Evolutionary conservation across 108 stramenopile species (phyloP).

Genomic region (Nitzschia putrida): DNA sequence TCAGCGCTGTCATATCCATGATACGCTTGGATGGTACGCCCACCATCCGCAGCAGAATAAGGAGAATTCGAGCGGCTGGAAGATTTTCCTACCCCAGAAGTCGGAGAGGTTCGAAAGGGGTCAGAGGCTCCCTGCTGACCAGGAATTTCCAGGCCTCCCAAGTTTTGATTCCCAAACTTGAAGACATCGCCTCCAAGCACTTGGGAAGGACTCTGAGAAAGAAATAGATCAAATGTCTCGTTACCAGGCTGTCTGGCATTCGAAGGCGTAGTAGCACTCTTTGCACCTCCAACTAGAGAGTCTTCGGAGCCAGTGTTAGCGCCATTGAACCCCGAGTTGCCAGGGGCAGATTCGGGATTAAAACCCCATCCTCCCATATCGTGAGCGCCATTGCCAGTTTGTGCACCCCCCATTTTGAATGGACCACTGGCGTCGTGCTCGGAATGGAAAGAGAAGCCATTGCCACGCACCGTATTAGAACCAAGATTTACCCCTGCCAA

Average conservation of each 20-base stretch:
- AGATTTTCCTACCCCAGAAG: conserved; percentile 43
- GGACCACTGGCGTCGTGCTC: conserved; percentile 27
- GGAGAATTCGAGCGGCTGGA: conserved; percentile 63
- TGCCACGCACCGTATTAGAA: conserved; percentile 15
- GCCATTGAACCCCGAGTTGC: conserved; percentile 9
- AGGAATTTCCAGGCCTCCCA: conserved; percentile 28
- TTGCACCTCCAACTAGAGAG: not conserved
- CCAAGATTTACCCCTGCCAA: conserved; percentile 49
- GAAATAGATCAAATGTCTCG: conserved; percentile 69
- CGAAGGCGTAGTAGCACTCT: conserved; percentile 23
- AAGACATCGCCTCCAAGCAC: conserved; percentile 82
- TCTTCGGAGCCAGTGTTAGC: not conserved
- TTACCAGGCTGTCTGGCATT: conserved; percentile 27
- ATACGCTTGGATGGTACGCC: conserved; percentile 37
- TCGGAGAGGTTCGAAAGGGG: conserved; percentile 33
- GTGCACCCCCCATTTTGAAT: not conserved
- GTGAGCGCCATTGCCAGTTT: conserved; percentile 4
- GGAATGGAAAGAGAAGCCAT: conserved; percentile 25
- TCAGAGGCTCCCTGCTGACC: conserved; percentile 4
- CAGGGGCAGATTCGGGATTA: not conserved
- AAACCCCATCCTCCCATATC: conserved; percentile 10
- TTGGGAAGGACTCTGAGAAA: conserved; percentile 79
- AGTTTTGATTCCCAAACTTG: conserved; percentile 41
- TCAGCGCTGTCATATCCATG: conserved; percentile 10
- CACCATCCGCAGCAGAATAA: conserved; percentile 25